phyloP scores from a whole-genome alignment of 305 asterid genomes.

The Coffea humblotiana region DNA sequence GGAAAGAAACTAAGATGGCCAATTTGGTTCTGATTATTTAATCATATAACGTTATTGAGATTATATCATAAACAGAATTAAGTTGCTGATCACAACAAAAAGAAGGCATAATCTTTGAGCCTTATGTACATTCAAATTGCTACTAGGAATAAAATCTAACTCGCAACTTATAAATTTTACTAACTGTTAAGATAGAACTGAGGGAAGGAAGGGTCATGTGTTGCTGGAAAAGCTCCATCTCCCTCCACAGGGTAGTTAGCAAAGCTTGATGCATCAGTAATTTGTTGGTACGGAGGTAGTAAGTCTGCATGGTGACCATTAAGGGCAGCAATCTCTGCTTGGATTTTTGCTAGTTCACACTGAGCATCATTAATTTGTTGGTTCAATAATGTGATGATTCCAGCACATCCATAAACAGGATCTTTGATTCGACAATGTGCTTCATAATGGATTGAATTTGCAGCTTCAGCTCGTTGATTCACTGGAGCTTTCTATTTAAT shows the following conservation, averaged over 20 bases:
- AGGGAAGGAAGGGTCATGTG: constrained; percentile 5
- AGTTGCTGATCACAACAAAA: too few species aligned
- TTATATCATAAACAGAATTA: too few species aligned
- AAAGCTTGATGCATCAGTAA: background rate
- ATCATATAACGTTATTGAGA: too few species aligned
- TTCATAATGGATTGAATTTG: constrained; percentile 58
- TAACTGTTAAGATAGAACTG: constrained; percentile 2
- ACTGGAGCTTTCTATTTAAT: constrained; percentile 53
- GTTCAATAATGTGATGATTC: constrained; percentile 43
- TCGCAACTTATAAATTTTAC: background rate
- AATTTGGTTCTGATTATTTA: too few species aligned
- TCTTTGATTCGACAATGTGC: constrained; percentile 61
- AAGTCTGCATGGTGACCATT: background rate
- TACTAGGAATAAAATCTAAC: background rate
- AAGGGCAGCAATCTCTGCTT: constrained; percentile 48
- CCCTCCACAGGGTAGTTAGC: background rate
- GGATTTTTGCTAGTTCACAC: constrained; percentile 47
- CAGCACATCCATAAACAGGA: constrained; percentile 71
- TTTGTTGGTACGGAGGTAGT: background rate
- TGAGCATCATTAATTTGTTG: constrained; percentile 51
- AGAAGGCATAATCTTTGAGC: background rate
- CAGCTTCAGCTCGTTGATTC: constrained; percentile 50
- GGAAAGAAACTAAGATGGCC: too few species aligned
- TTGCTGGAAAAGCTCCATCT: background rate
- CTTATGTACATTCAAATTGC: too few species aligned